These are phyloP conservation scores for Emericellopsis atlantica DNA, from an alignment of 2,329 filamentous ascomycete genomes.

Conservation along the genomic window DNA sequence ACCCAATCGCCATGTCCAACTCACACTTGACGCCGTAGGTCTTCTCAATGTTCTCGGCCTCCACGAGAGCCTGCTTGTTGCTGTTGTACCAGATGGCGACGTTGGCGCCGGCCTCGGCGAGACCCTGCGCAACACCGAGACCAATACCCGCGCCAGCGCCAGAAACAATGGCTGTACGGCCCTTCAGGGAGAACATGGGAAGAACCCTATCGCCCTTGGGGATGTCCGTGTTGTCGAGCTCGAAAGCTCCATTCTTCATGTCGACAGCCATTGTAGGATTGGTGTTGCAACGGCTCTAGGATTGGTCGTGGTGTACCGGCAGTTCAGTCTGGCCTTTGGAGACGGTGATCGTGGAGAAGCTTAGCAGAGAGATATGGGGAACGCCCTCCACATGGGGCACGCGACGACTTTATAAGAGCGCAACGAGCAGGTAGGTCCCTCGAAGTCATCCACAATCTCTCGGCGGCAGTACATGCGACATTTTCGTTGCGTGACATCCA, in stretches of 20 bases:
- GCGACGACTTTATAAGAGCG: too few relatives aligned
- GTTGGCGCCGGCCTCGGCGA: slow-evolving; percentile 60
- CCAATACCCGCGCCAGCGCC: slow-evolving; percentile 58
- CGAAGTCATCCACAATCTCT: too few relatives aligned
- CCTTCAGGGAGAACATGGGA: slow-evolving; percentile 56
- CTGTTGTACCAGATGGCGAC: slow-evolving; percentile 63
- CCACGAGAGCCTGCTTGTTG: slow-evolving; percentile 50
- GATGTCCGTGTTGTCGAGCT: slow-evolving; percentile 40
- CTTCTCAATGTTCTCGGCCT: slow-evolving; percentile 50
- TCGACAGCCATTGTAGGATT: slow-evolving; percentile 8
- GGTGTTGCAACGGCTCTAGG: neutral
- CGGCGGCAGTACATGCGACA: too few relatives aligned
- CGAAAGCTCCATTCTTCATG: slow-evolving; percentile 36
- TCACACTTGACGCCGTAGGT: slow-evolving; percentile 56
- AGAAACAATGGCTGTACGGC: slow-evolving; percentile 57
- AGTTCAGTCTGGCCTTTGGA: too few relatives aligned
- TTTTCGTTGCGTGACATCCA: too few relatives aligned
- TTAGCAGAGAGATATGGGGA: too few relatives aligned
- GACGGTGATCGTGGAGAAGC: too few relatives aligned
- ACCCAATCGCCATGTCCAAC: slow-evolving; percentile 10
- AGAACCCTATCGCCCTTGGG: slow-evolving; percentile 39
- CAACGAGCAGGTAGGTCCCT: too few relatives aligned
- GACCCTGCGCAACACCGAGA: slow-evolving; percentile 47
- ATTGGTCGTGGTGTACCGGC: neutral
- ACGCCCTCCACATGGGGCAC: too few relatives aligned